A percentile compares a stretch with the other conserved stretches of the same genome.
Conservation (phyloP, 495 filamentous ascomycete genomes). For the Umbilicaria muhlenbergii region DNA sequence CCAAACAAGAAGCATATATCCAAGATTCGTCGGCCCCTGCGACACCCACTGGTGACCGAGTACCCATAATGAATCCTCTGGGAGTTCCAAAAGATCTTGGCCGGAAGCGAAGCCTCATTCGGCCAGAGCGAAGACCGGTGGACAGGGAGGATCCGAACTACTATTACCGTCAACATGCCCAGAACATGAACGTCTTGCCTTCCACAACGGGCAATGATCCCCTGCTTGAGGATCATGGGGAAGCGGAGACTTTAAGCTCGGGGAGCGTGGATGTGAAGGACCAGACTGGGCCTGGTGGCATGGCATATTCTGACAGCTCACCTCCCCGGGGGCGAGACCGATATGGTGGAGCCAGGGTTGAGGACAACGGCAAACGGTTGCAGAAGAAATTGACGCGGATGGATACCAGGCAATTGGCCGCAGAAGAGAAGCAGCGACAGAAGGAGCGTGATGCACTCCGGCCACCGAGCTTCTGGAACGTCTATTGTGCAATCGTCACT, state of each 20-base stretch:
- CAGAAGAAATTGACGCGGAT: constrained; percentile 37
- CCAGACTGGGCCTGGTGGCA: constrained; percentile 21
- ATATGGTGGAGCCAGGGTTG: constrained; percentile 13
- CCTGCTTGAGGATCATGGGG: constrained; percentile 51
- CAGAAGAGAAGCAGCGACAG: constrained; percentile 36
- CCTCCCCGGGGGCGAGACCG: constrained; percentile 31
- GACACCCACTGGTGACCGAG: constrained; percentile 11
- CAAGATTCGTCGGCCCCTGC: constrained; percentile 8
- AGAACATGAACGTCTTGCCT: constrained; percentile 69
- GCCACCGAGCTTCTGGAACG: constrained; percentile 82
- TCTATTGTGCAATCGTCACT: constrained; percentile 85
- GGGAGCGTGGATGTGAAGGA: constrained; percentile 37
- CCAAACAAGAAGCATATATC: constrained; percentile 14
- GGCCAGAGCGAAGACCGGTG: constrained; percentile 72
- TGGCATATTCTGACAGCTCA: constrained; percentile 22
- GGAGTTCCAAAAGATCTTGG: constrained; percentile 30
- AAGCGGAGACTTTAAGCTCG: constrained; percentile 38
- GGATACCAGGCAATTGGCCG: constrained; percentile 29
- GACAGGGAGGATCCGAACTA: constrained; percentile 83
- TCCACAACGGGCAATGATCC: constrained; percentile 88
- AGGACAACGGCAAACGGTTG: constrained; percentile 13
- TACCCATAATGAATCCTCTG: constrained; percentile 20
- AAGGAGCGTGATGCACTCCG: constrained; percentile 53
- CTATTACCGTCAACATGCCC: constrained; percentile 81
- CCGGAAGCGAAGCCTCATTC: constrained; percentile 70